Base-by-base conservation (phyloP, 495 filamentous ascomycete genomes). In the Tuber borchii region DNA sequence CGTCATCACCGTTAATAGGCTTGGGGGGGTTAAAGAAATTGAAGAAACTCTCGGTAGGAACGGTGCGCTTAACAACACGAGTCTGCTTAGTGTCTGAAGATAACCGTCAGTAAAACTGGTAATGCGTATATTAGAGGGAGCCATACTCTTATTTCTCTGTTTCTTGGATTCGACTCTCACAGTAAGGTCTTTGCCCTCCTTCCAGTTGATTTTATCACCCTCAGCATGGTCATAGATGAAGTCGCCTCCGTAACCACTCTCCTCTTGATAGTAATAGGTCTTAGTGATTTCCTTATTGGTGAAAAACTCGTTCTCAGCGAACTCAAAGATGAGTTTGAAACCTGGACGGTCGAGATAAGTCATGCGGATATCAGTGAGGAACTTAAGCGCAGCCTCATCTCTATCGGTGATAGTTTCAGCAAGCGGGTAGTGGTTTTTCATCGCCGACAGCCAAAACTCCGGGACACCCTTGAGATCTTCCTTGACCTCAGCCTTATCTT, bases 201-300 rank as follows among this genome's bases (percentile, higher is more conserved):
- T 97, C 95, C 95, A 99, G 81, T 97, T 91, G 83, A 99, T 97
- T 88, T 95, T 95, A 84, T 97, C 92, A 73, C 96, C 95, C 84
- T 98, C 94, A 77, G 95, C 95, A 83, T 98, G 96, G 84, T 99
- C 95, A 84, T 99, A 99, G 85, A 99, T 98, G 87, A 98, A 99
- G 84, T 99, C 95, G 78, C 95, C 95, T 80, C 93, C 94, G 81
- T 98, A 98, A 65, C 95, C 95, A 83, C 90, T 97, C 89, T 99
- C 96, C 83, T 96, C 95, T 86, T 97, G 97, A 87, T 99, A 99
- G 86, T 91, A 97, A 85, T 99, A 99, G 46, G 96, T 96, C 89
- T 99, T 99, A 79, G 93, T 93, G 84, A 99, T 90, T 77, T 88
- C 91, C 87, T 97, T 97, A 89, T 98, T 97, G 83, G 90, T 91